Conservation (phyloP, 2,329 filamentous ascomycete genomes). For the Colletotrichum limetticola region DNA sequence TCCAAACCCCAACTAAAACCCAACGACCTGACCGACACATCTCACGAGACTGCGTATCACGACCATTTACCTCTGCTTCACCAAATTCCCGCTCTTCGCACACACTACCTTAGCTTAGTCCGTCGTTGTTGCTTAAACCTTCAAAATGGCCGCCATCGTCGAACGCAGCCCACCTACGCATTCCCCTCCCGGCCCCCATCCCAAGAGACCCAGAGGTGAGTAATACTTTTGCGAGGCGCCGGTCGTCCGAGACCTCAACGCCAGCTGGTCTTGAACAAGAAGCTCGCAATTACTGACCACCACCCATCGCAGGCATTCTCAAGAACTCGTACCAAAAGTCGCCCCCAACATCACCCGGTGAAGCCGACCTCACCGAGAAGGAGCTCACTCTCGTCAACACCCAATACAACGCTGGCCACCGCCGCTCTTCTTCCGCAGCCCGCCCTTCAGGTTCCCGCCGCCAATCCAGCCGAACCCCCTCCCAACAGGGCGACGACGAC, state of each 20-base stretch:
- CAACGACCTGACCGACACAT: slow-evolving; percentile 4
- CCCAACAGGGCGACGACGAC: slow-evolving; percentile 55
- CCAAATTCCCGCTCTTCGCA: not conserved
- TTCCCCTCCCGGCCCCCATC: slow-evolving; percentile 53
- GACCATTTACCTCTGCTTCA: not conserved
- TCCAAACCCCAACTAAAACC: not conserved
- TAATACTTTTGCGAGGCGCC: not conserved
- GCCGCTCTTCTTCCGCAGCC: slow-evolving; percentile 81
- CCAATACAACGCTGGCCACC: slow-evolving; percentile 89
- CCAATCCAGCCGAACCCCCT: slow-evolving; percentile 66
- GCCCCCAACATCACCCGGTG: slow-evolving; percentile 62
- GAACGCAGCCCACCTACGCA: slow-evolving; percentile 51
- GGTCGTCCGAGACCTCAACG: not conserved
- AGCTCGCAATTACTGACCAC: not conserved
- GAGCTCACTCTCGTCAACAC: slow-evolving; percentile 96
- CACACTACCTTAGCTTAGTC: not conserved
- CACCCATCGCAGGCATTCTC: slow-evolving; percentile 76
- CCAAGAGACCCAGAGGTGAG: slow-evolving; percentile 59
- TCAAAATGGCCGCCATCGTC: slow-evolving; percentile 54
- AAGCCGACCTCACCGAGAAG: slow-evolving; percentile 74
- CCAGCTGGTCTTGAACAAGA: not conserved
- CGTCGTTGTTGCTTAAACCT: slow-evolving; percentile 5
- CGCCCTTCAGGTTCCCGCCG: slow-evolving; percentile 75
- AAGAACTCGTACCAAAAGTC: slow-evolving; percentile 84
- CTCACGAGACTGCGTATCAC: slow-evolving; percentile 30